These are phyloP conservation scores for Entelexis sorbosivorans DNA, from an alignment of 1,139 yeast species.

Conservation along the genomic window DNA sequence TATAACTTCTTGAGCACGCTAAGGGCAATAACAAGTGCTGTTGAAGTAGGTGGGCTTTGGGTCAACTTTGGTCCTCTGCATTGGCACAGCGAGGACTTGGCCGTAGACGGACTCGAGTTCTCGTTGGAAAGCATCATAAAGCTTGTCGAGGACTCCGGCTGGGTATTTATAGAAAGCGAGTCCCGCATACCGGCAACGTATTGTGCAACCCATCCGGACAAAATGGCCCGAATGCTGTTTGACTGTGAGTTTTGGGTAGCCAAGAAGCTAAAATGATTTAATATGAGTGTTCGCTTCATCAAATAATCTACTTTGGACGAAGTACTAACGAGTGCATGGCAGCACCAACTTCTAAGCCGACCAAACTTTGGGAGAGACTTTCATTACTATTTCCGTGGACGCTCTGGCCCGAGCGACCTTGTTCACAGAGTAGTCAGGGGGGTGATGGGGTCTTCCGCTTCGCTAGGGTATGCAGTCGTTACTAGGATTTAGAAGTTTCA, in stretches of 20 bases:
- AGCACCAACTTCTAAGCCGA: too few species aligned
- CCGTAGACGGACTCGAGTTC: conserved; percentile 49
- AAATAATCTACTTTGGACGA: too few species aligned
- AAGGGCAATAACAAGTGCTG: conserved; percentile 43
- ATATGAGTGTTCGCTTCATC: too few species aligned
- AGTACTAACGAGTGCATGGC: too few species aligned
- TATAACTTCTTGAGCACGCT: conserved; percentile 61
- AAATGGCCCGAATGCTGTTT: conserved; percentile 51
- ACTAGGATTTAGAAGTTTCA: neutral
- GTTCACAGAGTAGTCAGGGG: neutral
- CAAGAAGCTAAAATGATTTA: conserved; percentile 8
- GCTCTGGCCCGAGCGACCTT: too few species aligned
- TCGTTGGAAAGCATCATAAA: conserved; percentile 48
- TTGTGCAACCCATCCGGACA: conserved; percentile 40
- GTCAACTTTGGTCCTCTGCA: conserved; percentile 74
- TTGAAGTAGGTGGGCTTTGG: conserved; percentile 57
- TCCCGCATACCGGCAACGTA: conserved; percentile 43
- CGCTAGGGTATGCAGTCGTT: neutral
- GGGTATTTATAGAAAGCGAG: conserved; percentile 40
- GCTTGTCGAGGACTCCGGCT: conserved; percentile 44
- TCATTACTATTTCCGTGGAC: too few species aligned
- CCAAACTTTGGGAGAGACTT: too few species aligned
- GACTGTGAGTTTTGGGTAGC: conserved; percentile 69
- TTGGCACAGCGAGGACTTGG: conserved; percentile 66
- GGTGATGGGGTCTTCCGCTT: too few species aligned